A percentile compares a stretch with the other conserved stretches of the same genome.
These are phyloP conservation scores for Cephalotrichum gorgonifer DNA, from an alignment of 2,329 filamentous ascomycete genomes.

Conservation along the genomic window DNA sequence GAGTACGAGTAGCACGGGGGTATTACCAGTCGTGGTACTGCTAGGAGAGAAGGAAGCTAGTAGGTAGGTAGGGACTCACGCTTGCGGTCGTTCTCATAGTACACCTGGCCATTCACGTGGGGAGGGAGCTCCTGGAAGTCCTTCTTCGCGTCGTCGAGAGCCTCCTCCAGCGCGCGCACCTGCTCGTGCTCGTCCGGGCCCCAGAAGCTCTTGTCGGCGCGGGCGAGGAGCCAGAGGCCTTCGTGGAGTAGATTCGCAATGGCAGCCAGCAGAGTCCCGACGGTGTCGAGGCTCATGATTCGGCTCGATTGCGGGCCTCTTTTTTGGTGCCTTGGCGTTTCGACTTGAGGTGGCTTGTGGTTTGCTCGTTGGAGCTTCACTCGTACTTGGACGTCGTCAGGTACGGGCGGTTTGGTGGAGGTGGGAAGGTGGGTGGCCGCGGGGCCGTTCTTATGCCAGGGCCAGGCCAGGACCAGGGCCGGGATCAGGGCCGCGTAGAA, in stretches of 20 bases:
- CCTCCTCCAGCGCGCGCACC: slow-evolving; percentile 39
- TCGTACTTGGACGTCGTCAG: background rate
- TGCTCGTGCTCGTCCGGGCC: slow-evolving; percentile 50
- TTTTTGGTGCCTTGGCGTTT: background rate
- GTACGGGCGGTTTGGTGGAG: background rate
- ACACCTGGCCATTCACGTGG: slow-evolving; percentile 43
- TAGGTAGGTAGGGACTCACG: slow-evolving; percentile 22
- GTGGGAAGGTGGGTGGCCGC: background rate
- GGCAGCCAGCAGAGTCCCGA: slow-evolving; percentile 46
- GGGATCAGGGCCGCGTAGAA: background rate
- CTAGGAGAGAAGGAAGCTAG: background rate
- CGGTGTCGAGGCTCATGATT: slow-evolving; percentile 34
- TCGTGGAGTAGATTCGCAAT: slow-evolving; percentile 45
- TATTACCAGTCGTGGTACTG: background rate
- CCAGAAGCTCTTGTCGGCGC: slow-evolving; percentile 50
- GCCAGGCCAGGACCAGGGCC: background rate
- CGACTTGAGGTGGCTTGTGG: background rate
- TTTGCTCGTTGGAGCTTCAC: background rate
- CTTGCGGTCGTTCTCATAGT: slow-evolving; percentile 47
- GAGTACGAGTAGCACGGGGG: too few relatives aligned
- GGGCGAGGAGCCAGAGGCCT: slow-evolving; percentile 40
- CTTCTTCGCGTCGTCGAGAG: slow-evolving; percentile 48
- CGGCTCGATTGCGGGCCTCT: background rate
- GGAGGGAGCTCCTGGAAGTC: slow-evolving; percentile 49
- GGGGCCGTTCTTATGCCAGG: background rate